Base-by-base conservation (phyloP, 1,284 basidiomycete species). In the Boletellus deceptivus region DNA sequence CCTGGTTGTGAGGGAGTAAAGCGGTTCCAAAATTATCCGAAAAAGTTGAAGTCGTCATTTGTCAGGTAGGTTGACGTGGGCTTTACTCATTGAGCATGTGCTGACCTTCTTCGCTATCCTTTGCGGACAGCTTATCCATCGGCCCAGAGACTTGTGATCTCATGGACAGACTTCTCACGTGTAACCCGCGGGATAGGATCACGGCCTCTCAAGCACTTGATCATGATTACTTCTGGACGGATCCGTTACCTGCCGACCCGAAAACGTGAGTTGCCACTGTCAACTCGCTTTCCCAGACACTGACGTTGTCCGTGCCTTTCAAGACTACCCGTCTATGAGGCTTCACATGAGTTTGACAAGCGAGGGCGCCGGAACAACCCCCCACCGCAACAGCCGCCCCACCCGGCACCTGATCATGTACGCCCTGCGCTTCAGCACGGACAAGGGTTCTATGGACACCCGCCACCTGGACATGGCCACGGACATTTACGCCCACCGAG, bases 151-250 rank as follows among this genome's bases (percentile, higher is more conserved):
- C 92, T 0, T 82, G 84, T 56, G 93, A 98, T 70, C 83, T 99
- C 48, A 66, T 98, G 51, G 97, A 99, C 69, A 92, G 90, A 71
- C 75, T 99, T 43, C 72, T 99, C 47, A 84, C 84, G 6, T 94
- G 95, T 69, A 92, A 98, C 69, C 96, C 97, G 43, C 84, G 88
- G 64, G 87, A 94, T 59, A 82, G 96, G 34, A 82, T 98, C 54
- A 97, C 96, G 9, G 97, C 97, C 9, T 71, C 83, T 20, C 83
- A 94, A 62, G 91, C 91, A 4, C 82, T 96, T 57, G 84, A 88
- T 55, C 93, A 97, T 64, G 85, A 93, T 46, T 97, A 96, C 72
- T 97, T 97, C 70, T 95, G 91, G 89, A 86, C 83, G 0, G 85
- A 90, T 56, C 91, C 92, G 0, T 61, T 91, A 27, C 86, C 91